These are phyloP conservation scores for Dimargaris verticillata DNA, from an alignment of 192 early-diverging fungal genomes.

Conservation along the genomic window DNA sequence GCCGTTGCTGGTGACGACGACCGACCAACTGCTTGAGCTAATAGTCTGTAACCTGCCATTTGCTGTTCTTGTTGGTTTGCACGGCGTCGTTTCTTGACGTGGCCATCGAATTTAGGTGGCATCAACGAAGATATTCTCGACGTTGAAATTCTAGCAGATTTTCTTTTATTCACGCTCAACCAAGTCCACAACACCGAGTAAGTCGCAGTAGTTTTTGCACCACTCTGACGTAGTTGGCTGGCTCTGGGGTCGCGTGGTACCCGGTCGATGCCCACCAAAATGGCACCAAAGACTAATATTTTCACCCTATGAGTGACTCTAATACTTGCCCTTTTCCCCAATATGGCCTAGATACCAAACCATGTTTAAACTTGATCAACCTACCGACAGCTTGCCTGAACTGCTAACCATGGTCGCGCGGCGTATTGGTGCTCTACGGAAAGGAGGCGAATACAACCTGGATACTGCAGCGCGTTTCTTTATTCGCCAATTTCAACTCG, in stretches of 20 bases:
- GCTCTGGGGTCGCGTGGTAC: background rate
- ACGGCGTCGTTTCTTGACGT: too few relatives aligned
- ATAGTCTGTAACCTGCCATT: too few relatives aligned
- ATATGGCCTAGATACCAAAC: slow-evolving; percentile 27
- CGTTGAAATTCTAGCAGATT: slow-evolving; percentile 72
- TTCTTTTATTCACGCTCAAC: slow-evolving; percentile 76
- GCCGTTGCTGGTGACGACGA: too few relatives aligned
- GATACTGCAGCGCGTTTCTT: slow-evolving; percentile 52
- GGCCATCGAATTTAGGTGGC: too few relatives aligned
- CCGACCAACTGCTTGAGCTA: too few relatives aligned
- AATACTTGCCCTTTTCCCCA: slow-evolving; percentile 9
- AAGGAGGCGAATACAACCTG: slow-evolving; percentile 45
- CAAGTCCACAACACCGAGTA: slow-evolving; percentile 32
- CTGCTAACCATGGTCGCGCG: slow-evolving; percentile 44
- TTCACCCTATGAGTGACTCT: too few relatives aligned
- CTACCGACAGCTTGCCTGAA: slow-evolving; percentile 53
- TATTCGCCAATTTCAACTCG: slow-evolving; percentile 64
- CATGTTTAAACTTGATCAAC: slow-evolving; percentile 34
- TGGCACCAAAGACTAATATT: too few relatives aligned
- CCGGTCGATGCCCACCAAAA: too few relatives aligned
- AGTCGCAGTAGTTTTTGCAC: slow-evolving; percentile 2
- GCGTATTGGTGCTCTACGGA: slow-evolving; percentile 47
- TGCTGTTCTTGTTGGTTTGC: too few relatives aligned
- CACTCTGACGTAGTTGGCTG: background rate
- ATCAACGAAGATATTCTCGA: slow-evolving; percentile 76